Percentiles rank a stretch among this genome's conserved stretches.
These are phyloP conservation scores for Pseudomonodictys pantanalensis DNA, from an alignment of 495 filamentous ascomycete genomes.

Conservation along the genomic window DNA sequence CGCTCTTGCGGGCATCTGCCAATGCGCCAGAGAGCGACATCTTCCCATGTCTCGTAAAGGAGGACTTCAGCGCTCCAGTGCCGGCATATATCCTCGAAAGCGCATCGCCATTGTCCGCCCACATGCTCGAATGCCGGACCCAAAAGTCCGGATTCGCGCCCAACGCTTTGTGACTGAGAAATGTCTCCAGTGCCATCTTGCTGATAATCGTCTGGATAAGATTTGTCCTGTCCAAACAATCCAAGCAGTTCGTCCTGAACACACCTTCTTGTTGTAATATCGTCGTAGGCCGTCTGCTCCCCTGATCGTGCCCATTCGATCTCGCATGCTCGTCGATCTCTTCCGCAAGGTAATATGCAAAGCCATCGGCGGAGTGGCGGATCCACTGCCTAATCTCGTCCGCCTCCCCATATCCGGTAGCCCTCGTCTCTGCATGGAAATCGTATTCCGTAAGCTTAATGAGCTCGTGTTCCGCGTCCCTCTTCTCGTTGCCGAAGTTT, in stretches of 20 bases:
- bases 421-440: constrained; percentile 91
- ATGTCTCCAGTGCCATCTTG: constrained; percentile 81
- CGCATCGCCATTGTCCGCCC: constrained; percentile 97
- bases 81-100: constrained; percentile 95
- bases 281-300: constrained; percentile 56
- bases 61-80: constrained; percentile 91
- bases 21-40: constrained; percentile 94
- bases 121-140: constrained; percentile 83
- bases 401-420: constrained; percentile 83
- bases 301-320: constrained; percentile 36
- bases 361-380: constrained; percentile 71
- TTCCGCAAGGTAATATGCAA: constrained; percentile 87
- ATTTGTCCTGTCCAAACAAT: constrained; percentile 95
- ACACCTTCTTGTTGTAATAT: constrained; percentile 89
- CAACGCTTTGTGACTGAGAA: constrained; percentile 66
- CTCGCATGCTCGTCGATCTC: constrained; percentile 51
- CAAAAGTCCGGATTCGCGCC: constrained; percentile 73
- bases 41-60: constrained; percentile 93
- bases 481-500: constrained; percentile 47
- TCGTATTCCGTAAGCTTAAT: constrained; percentile 82
- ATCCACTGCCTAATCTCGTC: constrained; percentile 72
- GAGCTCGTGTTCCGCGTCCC: constrained; percentile 59
- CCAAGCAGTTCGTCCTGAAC: constrained; percentile 93
- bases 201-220: constrained; percentile 93
- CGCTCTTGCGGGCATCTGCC: constrained; percentile 91